Evolutionary conservation across 2,329 filamentous ascomycete genomes (phyloP).

Genomic region (Boeremia lycopersici): DNA sequence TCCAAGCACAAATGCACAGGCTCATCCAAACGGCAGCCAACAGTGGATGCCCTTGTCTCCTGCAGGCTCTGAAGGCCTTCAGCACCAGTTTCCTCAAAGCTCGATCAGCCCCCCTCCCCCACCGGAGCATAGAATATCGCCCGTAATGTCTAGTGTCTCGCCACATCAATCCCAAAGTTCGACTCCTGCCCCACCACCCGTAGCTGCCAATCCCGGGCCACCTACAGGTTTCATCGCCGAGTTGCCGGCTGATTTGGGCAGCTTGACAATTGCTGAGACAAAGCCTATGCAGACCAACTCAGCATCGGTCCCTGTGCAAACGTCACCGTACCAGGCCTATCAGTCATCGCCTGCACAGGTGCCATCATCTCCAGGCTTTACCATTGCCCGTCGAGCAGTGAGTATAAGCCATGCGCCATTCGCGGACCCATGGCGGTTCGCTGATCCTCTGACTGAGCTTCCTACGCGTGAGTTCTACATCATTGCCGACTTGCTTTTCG

Average conservation of each 20-base stretch:
- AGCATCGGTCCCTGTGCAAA: constrained; percentile 7
- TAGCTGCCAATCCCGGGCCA: constrained; percentile 3
- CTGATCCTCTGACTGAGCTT: constrained; percentile 38
- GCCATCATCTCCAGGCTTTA: constrained; percentile 31
- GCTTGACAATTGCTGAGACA: constrained; percentile 26
- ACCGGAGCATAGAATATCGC: constrained; percentile 16
- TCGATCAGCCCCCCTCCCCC: constrained; percentile 29
- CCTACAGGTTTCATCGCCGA: constrained; percentile 43
- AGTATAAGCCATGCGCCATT: constrained; percentile 35
- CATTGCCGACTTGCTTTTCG: constrained; percentile 44
- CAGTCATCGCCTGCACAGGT: constrained; percentile 23
- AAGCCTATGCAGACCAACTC: constrained; percentile 16
- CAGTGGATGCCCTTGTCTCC: constrained; percentile 33
- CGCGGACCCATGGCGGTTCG: constrained; percentile 45
- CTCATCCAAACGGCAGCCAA: constrained; percentile 16
- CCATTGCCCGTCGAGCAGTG: constrained; percentile 36
- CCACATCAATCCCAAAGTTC: constrained; percentile 20
- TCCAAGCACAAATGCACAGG: constrained; percentile 7
- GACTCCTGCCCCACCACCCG: constrained; percentile 18
- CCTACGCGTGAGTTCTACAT: constrained; percentile 46
- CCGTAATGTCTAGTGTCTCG: constrained; percentile 15
- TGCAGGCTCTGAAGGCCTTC: constrained; percentile 16
- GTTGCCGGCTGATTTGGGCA: constrained; percentile 42
- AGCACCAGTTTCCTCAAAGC: constrained; percentile 15
- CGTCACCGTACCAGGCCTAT: constrained; percentile 38